Evolutionary conservation across 2,329 filamentous ascomycete species (phyloP), one percentile per base, ranked within the genome.

Genomic region (Aureobasidium sp.): DNA sequence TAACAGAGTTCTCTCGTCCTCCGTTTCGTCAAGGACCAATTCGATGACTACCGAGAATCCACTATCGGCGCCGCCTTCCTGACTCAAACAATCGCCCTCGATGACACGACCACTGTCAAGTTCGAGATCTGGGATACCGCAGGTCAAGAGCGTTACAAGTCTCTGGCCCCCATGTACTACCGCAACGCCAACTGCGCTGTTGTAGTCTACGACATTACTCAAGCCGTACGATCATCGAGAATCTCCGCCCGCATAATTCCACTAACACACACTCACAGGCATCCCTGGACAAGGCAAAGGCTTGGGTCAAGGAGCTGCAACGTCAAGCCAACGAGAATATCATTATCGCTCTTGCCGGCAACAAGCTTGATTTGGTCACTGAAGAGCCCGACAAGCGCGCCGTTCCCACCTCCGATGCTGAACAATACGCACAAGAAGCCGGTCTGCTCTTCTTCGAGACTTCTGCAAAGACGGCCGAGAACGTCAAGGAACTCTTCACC

Each of bases 61-160:
- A 97, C 93, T 66, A 97, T 97, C 78, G 93, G 94, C 77, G 94
- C 95, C 70, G 95, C 95, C 69, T 99, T 99, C 83, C 85, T 99
- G 69, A 99, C 94, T 71, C 94, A 99, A 79, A 99, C 94, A 69
- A 97, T 99, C 76, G 93, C 93, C 63, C 88, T 99, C 77, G 93
- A 97, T 76, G 94, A 97, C 74, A 94, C 87, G 78, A 97, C 94
- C 64, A 99, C 94, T 62, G 93, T 99, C 78, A 99, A 99, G 82
- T 99, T 99, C 73, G 94, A 99, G 79, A 99, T 99, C 74, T 99
- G 94, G 92, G 92, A 97, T 78, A 99, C 94, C 10, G 94, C 94
- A 66, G 94, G 94, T 66, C 94, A 99, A 80, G 94, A 99, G 79
- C 87, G 95, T 73, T 99, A 97, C 84, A 97, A 97, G 83, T 97